Percentiles rank a stretch among this genome's conserved stretches.
Conservation (phyloP, 1,284 basidiomycete genomes). For the Ustilago loliicola region DNA sequence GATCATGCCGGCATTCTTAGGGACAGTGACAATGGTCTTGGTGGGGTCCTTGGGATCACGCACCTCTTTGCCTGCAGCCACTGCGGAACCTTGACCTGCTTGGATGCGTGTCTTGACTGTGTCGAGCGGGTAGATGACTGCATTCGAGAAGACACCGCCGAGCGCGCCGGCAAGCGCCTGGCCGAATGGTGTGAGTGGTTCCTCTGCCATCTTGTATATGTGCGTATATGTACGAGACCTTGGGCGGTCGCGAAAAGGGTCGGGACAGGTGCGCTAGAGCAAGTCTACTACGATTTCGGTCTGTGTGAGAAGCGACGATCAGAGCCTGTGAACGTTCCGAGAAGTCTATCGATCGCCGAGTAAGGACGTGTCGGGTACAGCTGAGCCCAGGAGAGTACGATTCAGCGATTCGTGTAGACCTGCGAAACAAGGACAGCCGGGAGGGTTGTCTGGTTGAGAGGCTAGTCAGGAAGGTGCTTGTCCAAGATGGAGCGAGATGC, state of each 20-base stretch:
- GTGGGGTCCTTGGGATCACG: constrained; percentile 76
- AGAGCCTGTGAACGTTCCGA: background rate
- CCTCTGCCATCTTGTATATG: constrained; percentile 46
- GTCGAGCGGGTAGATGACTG: constrained; percentile 92
- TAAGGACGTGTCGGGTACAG: background rate
- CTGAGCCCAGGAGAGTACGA: background rate
- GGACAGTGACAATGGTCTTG: constrained; percentile 68
- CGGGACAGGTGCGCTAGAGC: too few relatives aligned
- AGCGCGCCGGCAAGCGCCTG: constrained; percentile 94
- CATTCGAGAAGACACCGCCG: constrained; percentile 74
- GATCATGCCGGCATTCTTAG: constrained; percentile 62
- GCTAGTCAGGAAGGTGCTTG: background rate
- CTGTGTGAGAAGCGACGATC: background rate
- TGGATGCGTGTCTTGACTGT: constrained; percentile 97
- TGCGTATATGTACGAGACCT: constrained; percentile 16
- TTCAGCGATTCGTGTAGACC: background rate
- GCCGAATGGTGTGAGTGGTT: constrained; percentile 86
- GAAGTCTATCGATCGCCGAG: too few relatives aligned
- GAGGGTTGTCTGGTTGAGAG: background rate
- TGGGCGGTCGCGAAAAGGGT: background rate
- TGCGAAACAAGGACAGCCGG: background rate
- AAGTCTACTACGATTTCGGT: background rate
- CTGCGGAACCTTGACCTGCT: constrained; percentile 71
- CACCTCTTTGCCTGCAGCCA: constrained; percentile 72
- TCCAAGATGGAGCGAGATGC: background rate